Base-by-base conservation (phyloP, 2,329 filamentous ascomycete genomes). In the Nemania sp. region DNA sequence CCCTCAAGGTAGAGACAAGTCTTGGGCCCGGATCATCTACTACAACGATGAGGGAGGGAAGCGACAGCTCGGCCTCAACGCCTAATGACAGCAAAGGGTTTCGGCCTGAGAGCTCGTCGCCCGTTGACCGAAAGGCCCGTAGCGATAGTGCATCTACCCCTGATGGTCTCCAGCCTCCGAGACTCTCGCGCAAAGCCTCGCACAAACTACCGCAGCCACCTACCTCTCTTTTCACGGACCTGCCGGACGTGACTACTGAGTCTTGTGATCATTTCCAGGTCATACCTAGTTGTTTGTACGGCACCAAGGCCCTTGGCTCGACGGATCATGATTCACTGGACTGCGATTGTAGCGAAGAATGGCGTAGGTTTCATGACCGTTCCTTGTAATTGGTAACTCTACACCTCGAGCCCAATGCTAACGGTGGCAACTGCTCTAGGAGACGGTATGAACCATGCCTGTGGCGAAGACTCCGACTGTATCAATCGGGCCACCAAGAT, bases 401-500 rank as follows among this genome's bases (percentile, higher is more conserved):
- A 26, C 61, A 52, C 52, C 47, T 60, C 51, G 53, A 42, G 50
- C n/a, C n/a, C n/a, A 47, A 50, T 41, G 55, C 62, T 65, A 53
- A 63, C 46, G 55, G 26, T 57, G 63, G 57, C 33, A 19, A 20
- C 51, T 52, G 20, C 50, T 60, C 57, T 31, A 88, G 84, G 74
- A 30, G 75, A 84, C 70, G 80, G 81, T 59, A 71, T 75, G 60
- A 99, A 99, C 71, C 74, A 87, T 73, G 92, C 94, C 44, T 99
- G 94, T 72, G 93, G 90, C 61, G 92, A 97, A 66, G 91, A 97
- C 72, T 96, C 92, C 14, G 93, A 97, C 72, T 99, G 94, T 74
- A 99, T 99, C 79, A 99, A 99, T 73, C 89, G 94, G 66, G 90
- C 91, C 53, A 97, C 93, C 54, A 97, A 97, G 73, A 96, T 97